Evolutionary conservation across 768 basidiomycete genomes (phyloP), one percentile per base, ranked within the genome.

Genomic region (Cystobasidium ongulense): DNA sequence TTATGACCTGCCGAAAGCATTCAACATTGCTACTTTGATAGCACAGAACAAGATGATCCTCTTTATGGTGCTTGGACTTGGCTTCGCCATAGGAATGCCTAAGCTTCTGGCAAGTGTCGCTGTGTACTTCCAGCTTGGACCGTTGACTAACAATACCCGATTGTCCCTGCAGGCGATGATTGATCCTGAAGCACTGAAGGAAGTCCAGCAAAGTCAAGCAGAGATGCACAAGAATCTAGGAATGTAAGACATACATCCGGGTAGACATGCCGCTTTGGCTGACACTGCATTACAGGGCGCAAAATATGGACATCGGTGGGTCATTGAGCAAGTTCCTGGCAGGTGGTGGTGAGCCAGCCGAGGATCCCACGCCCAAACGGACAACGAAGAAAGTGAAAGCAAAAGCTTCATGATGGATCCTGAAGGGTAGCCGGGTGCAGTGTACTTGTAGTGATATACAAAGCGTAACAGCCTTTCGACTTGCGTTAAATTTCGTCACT

Each of bases 41-140:
- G 23, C 35, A 53, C 68, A 71, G 54, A 71, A 71, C 35, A 71
- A 71, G 35, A 71, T 71, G 68, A 71, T 71, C 18, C 31, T 71
- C 8, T 36, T 71, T 35, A 71, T 71, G 68, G 68, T 54, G 5
- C 25, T 23, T 15, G 68, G 68, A 33, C 23, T 71, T 23, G 52
- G 27, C 17, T 57, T 71, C 43, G 68, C 68, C 7, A 43, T 71
- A 18, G 68, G 68, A 36, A 54, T 71, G 68, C 68, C 68, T 3
- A 71, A 71, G 68, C 68, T 71, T 10, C 15, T 71, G 53, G 68
- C 59, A 52, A n/a, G 68, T 53, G 1, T 17, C 5, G 36, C 36
- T 38, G 4, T 11, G 13, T 31, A 10, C 13, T 11, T 35, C 25
- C 31, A 4, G 62, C 27, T n/a, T 8, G 25, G 54, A 25, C 8